Evolutionary conservation across 495 filamentous ascomycete genomes (phyloP).

Genomic region (Annulohypoxylon moriforme): DNA sequence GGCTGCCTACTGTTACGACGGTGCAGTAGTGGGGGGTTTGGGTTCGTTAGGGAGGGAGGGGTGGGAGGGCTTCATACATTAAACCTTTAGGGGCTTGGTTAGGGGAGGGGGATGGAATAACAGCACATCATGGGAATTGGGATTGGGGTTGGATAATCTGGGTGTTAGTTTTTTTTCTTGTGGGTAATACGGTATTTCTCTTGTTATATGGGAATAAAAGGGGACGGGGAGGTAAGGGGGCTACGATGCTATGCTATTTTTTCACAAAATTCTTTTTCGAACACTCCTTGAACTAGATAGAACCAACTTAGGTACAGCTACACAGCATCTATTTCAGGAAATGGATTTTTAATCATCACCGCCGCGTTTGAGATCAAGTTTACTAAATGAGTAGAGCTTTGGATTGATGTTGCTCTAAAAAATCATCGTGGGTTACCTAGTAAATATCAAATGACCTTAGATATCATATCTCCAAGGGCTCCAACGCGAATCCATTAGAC

Average conservation of each 20-base stretch:
- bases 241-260: neutral
- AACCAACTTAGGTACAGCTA: neutral
- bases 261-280: no score
- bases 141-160: neutral
- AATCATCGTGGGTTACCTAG: no score
- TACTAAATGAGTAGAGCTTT: no score
- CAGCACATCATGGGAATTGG: no score
- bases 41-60: no score
- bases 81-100: no score
- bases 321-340: constrained; percentile 3
- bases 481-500: constrained; percentile 14
- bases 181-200: neutral
- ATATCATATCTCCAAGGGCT: neutral
- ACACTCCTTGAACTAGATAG: constrained; percentile 4
- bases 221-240: neutral
- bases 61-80: no score
- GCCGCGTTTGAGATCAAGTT: no score
- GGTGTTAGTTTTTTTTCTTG: neutral
- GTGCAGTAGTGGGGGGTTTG: no score
- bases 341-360: no score
- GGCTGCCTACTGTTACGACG: neutral
- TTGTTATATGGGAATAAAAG: neutral
- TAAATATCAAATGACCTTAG: neutral
- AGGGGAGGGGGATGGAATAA: neutral
- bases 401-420: no score